These are phyloP conservation scores for Phyllostachys edulis DNA, from an alignment of 176 grass and related monocot species.

Conservation along the genomic window DNA sequence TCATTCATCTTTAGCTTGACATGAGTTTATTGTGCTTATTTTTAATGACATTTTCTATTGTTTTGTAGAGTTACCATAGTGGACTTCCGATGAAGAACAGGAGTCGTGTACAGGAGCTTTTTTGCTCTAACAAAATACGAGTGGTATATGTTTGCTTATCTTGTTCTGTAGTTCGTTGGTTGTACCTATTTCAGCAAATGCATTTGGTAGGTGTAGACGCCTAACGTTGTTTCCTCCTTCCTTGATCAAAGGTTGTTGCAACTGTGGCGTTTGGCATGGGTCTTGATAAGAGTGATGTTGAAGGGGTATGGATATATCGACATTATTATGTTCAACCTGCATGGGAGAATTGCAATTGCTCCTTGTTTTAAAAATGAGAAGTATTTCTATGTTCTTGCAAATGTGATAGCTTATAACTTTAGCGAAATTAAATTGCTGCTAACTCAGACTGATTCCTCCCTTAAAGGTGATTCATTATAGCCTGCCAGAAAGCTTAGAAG, in stretches of 20 bases:
- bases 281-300: conserved; percentile 96
- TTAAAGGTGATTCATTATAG: conserved; percentile 95
- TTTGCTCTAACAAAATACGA: conserved; percentile 92
- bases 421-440: conserved; percentile 22
- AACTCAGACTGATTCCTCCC: conserved; percentile 36
- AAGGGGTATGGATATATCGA: conserved; percentile 65
- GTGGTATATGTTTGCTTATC: conserved; percentile 56
- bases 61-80: conserved; percentile 77
- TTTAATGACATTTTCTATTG: conserved; percentile 20
- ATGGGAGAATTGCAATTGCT: neutral
- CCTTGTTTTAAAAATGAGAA: neutral
- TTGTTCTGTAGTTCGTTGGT: conserved; percentile 4
- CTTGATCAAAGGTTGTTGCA: conserved; percentile 66
- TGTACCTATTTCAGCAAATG: conserved; percentile 13
- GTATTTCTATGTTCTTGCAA: conserved; percentile 20
- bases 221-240: conserved; percentile 15
- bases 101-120: conserved; percentile 67
- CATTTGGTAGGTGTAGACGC: neutral
- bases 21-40: conserved; percentile 6
- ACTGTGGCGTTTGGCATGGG: conserved; percentile 99
- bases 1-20: conserved; percentile 35
- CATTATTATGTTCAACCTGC: conserved; percentile 2
- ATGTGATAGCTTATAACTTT: neutral
- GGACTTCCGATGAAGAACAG: conserved; percentile 88
- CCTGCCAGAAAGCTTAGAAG: conserved; percentile 95